phyloP scores from a whole-genome alignment of 31 red algal species.

The Asparagopsis taxiformis region DNA sequence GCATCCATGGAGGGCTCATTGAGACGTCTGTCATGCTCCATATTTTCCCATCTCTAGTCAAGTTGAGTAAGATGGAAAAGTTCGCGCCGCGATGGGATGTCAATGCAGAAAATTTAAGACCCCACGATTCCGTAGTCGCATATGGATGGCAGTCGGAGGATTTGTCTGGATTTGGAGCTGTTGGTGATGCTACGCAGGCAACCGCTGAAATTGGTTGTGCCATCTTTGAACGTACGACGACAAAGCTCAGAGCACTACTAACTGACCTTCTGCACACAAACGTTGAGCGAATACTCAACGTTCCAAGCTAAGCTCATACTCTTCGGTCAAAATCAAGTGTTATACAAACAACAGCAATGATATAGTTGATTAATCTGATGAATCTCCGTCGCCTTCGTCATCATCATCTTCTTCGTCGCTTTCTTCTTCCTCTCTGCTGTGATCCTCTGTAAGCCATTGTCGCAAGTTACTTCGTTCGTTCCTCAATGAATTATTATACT shows the following conservation, averaged over 20 bases:
- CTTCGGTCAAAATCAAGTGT: too few species aligned
- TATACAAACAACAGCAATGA: too few species aligned
- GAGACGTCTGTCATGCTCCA: slow-evolving; percentile 66
- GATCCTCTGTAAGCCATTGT: slow-evolving; percentile 50
- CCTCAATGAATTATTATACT: slow-evolving; percentile 44
- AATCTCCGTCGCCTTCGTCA: slow-evolving; percentile 44
- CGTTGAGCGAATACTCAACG: slow-evolving; percentile 9
- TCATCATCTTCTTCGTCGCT: slow-evolving; percentile 39
- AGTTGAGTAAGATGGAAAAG: background rate
- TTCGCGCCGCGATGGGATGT: slow-evolving; percentile 3
- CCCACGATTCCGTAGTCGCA: slow-evolving; percentile 18
- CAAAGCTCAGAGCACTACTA: slow-evolving; percentile 16
- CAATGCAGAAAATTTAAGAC: slow-evolving; percentile 4
- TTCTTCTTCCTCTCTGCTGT: slow-evolving; percentile 25
- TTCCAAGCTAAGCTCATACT: too few species aligned
- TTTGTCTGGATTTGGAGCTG: slow-evolving; percentile 26
- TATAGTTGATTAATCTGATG: slow-evolving; percentile 40
- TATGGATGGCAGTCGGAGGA: slow-evolving; percentile 65
- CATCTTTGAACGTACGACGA: slow-evolving; percentile 16
- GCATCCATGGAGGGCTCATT: slow-evolving; percentile 63
- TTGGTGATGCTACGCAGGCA: slow-evolving; percentile 34
- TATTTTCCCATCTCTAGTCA: slow-evolving; percentile 18
- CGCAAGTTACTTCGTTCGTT: slow-evolving; percentile 40
- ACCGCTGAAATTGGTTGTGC: slow-evolving; percentile 16
- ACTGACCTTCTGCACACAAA: slow-evolving; percentile 24